Base-by-base conservation (phyloP, 345 rosid genomes). In the Citrus unshiu region DNA sequence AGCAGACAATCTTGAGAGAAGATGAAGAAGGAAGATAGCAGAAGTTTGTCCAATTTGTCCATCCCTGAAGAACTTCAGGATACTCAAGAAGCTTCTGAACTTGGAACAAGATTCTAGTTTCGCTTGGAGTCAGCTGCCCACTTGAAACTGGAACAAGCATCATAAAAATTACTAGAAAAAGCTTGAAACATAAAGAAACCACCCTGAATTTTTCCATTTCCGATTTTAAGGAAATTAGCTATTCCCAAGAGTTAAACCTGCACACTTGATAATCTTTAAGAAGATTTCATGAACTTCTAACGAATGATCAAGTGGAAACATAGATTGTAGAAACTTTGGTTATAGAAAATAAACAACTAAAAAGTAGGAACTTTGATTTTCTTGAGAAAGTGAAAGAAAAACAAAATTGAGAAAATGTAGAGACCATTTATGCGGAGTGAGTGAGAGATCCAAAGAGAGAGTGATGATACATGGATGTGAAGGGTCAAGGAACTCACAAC, bases 1-100 rank as follows among this genome's bases (percentile, higher is more conserved):
- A 75, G 83, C 98, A 95, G 75, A 83, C 83, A 82, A 93, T 71
- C 74, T 76, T 84, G 56, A 95, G 86, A 46, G 91, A 89, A 81
- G 88, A 78, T 30, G 97, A 91, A 37, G 83, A 68, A 58, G 94
- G 95, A 69, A 90, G 80, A 79, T 85, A 79, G 59, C 97, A 95
- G 88, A 93, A 92, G 80, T 88, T 88, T 79, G 95, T 89, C 88
- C 91, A 93, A 6, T 87, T 89, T 25, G 77, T 88, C 98, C 98
- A 95, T 80, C 90, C 83, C 39, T 83, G 91, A 84, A 95, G 93
- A 82, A 78, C 82, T 22, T 83, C 76, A 9, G 99, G 97, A 81
- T 91, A 89, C 67, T 95, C 92, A 6, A 95, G 87, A 29, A 85
- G 91, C 72, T 85, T 87, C 75, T 85, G 91, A 78, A 92, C 82